These are phyloP conservation scores for Dictyostelium brefeldianum DNA, from an alignment of 78 protist genomes.

Conservation along the genomic window DNA sequence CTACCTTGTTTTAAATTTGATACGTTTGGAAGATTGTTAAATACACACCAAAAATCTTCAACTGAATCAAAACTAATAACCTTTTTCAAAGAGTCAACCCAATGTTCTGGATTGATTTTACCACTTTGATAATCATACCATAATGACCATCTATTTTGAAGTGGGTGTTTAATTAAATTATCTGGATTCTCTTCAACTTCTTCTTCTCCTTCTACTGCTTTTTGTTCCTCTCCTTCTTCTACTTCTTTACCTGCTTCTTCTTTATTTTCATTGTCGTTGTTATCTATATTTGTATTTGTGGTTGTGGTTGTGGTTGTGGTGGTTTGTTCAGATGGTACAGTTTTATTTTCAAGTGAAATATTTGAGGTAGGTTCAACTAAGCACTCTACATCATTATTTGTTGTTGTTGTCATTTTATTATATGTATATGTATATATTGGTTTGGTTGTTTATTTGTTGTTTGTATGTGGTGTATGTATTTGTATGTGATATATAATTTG, in stretches of 20 bases:
- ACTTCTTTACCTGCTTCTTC: neutral
- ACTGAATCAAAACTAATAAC: constrained; percentile 86
- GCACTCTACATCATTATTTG: constrained; percentile 50
- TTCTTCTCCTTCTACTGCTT: neutral
- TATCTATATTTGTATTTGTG: neutral
- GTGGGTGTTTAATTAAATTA: constrained; percentile 87
- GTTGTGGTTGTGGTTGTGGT: constrained; percentile 21
- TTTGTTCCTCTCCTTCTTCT: constrained; percentile 33
- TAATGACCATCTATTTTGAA: constrained; percentile 88
- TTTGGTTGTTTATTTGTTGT: too few relatives aligned
- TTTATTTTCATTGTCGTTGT: neutral
- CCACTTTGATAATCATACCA: constrained; percentile 90
- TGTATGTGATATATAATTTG: neutral
- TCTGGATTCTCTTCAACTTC: neutral
- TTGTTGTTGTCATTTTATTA: neutral
- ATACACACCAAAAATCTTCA: constrained; percentile 91
- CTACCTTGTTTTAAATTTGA: constrained; percentile 51
- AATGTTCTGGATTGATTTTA: constrained; percentile 71
- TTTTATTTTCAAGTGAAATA: constrained; percentile 25
- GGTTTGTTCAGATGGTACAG: neutral
- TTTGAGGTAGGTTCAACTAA: constrained; percentile 58
- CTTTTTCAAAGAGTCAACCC: constrained; percentile 77
- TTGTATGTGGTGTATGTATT: neutral
- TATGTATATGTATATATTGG: neutral
- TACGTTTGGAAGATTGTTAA: constrained; percentile 71